Evolutionary conservation across 331 rosid species (phyloP), one percentile per base, ranked within the genome.

Genomic region (Saraca asoca): DNA sequence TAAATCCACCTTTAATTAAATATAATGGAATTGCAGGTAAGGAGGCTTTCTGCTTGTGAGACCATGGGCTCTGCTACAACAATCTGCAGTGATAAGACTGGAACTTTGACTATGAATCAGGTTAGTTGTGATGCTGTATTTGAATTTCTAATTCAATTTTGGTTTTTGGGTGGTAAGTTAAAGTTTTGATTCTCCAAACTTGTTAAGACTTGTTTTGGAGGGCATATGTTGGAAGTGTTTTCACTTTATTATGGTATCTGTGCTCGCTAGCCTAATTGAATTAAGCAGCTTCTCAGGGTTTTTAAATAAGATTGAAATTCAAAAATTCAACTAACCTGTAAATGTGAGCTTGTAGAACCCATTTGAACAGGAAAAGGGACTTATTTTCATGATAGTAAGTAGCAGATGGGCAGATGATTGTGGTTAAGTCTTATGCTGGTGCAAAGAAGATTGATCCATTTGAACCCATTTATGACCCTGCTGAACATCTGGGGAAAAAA

Each of bases 1-100:
- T 49, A 49, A 42, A 7, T 20, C 18, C 17, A 68, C 43, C 68
- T 24, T 39, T 33, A 41, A 31, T 39, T 56, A 12, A 67, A 53
- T 12, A 37, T 69, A 68, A 57, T 58, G 10, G 49, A 75, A 70
- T 39, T 76, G 66, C 66, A 94, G 99, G 99, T 94, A 31, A 91
- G 99, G 72, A 90, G 97, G 88, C 97, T 94, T 59, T 90, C 97
- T 56, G 97, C 99, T 6, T 94, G 99, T 74, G 99, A 94, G 85
- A 90, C 99, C 2, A 94, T 94, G 99, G 99, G 99, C 50, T 94
- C 99, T 76, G 99, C 99, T 19, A 91, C 96, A 54, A 94, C 96
- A 16, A 94, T 94, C 44, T 94, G 99, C 77, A 94, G 99, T 68
- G 99, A 94, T 75, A 94, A 94, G 88, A 94, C 99, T 51, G 99